Evolutionary conservation across 257 asterid species (phyloP), one percentile per base, ranked within the genome.

Genomic region (Ilex asprella): DNA sequence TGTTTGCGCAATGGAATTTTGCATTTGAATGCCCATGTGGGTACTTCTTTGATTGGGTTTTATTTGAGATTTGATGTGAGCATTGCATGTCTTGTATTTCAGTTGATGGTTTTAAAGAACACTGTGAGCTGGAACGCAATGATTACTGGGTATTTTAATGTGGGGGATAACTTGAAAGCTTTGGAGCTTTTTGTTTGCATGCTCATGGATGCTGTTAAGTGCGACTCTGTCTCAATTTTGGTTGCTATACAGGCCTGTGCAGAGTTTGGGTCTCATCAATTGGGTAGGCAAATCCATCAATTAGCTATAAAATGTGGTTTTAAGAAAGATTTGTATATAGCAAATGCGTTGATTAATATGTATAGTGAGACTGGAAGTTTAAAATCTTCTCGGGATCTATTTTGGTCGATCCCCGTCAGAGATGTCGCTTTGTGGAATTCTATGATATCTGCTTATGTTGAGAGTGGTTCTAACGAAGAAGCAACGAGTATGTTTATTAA

Each of bases 271-370:
- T 58, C 43, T 32, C 16, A 63, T 43, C 9, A 43, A 49, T 44
- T 73, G 35, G 78, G 78, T 32, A 35, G 55, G 43, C 78, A 73
- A 56, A 44, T 68, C 2, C 78, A 73, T 73, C 78, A 73, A 52
- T 27, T 68, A 29, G 64, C 58, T 12, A 16, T 59, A 15, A 73
- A 68, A 41, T 21, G 32, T 68, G 62, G 58, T 12, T 65, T 63
- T n/a, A 15, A 31, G 44, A 61, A 16, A 15, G 64, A 68, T 58
- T 21, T 58, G 29, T 60, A 31, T 12, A 50, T 68, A 54, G 30
- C 63, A 27, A 66, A 73, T 73, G 70, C 67, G 53, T 47, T 73
- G 60, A 46, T 73, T 5, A 67, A 58, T 11, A 53, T 67, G 47
- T 73, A 73, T 27, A 51, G 56, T 55, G 49, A 61, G 53, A 63